phyloP scores from a whole-genome alignment of 768 basidiomycete genomes.

The Crepidotus variabilis region DNA sequence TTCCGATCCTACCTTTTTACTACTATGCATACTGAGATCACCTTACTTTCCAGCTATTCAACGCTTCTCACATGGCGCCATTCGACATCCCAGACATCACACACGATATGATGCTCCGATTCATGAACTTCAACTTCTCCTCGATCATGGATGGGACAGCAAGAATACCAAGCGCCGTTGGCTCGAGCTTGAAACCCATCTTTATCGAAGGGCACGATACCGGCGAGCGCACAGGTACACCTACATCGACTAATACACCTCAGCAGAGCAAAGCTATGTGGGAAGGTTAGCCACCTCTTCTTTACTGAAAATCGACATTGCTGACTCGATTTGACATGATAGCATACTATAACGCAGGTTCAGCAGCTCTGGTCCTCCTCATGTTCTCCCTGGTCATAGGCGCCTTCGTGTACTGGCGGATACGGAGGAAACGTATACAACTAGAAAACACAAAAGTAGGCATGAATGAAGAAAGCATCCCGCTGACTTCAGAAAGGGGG shows the following conservation, averaged over 20 bases:
- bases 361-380: conserved; percentile 76
- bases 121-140: conserved; percentile 90
- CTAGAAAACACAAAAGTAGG: conserved; percentile 23
- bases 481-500: conserved; percentile 41
- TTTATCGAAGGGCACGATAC: conserved; percentile 44
- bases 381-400: conserved; percentile 69
- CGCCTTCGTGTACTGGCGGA: conserved; percentile 76
- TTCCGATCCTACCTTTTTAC: conserved; percentile 7
- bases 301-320: conserved; percentile 1
- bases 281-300: conserved; percentile 59
- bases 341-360: conserved; percentile 97
- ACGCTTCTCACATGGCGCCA: conserved; percentile 95
- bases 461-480: conserved; percentile 66
- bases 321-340: neutral
- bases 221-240: conserved; percentile 31
- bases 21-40: neutral
- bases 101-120: conserved; percentile 98
- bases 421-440: conserved; percentile 43
- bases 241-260: conserved; percentile 53
- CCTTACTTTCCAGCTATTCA: conserved; percentile 57
- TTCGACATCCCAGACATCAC: conserved; percentile 83
- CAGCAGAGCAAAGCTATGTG: conserved; percentile 84
- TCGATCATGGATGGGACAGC: conserved; percentile 79
- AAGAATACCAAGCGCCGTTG: conserved; percentile 76
- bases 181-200: conserved; percentile 63